Evolutionary conservation across 192 early-diverging fungal species (phyloP).

Genomic region (Podila clonocystis): DNA sequence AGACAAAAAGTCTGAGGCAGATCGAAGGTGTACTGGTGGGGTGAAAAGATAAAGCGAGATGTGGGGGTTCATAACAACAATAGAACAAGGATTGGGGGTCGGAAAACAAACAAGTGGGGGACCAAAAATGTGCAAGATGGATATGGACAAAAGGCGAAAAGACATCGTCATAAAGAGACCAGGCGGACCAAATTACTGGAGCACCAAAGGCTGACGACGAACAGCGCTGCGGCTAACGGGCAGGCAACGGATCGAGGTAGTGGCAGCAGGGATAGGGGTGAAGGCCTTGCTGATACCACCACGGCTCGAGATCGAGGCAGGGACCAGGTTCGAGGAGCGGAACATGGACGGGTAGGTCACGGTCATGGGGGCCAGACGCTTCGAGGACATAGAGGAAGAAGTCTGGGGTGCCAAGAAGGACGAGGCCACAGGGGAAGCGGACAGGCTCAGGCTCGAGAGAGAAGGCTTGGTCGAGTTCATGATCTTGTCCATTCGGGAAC

Average conservation of each 20-base stretch:
- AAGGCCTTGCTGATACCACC: conserved; percentile 48
- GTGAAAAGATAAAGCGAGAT: background rate
- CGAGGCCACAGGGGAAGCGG: background rate
- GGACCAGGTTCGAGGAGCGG: conserved; percentile 40
- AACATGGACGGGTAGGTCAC: conserved; percentile 44
- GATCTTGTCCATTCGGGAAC: conserved; percentile 46
- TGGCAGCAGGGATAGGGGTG: conserved; percentile 36
- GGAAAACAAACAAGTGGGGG: background rate
- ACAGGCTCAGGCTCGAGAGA: background rate
- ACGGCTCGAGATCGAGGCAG: conserved; percentile 41
- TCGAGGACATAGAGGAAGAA: conserved; percentile 15
- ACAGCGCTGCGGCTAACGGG: conserved; percentile 26
- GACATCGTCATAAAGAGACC: background rate
- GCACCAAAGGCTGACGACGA: conserved; percentile 48
- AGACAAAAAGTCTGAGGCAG: conserved; percentile 16
- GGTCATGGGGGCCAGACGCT: conserved; percentile 44
- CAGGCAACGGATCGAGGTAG: conserved; percentile 45
- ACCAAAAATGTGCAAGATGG: conserved; percentile 4
- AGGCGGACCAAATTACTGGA: conserved; percentile 11
- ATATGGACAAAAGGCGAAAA: background rate
- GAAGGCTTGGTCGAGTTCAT: conserved; percentile 37
- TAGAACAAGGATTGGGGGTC: background rate
- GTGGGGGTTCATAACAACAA: conserved; percentile 11
- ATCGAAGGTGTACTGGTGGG: conserved; percentile 43
- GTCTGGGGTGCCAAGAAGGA: conserved; percentile 2